Percentiles rank a stretch among this genome's conserved stretches.
Conservation (phyloP, 2,329 filamentous ascomycete genomes). For the Cercospora janseana region DNA sequence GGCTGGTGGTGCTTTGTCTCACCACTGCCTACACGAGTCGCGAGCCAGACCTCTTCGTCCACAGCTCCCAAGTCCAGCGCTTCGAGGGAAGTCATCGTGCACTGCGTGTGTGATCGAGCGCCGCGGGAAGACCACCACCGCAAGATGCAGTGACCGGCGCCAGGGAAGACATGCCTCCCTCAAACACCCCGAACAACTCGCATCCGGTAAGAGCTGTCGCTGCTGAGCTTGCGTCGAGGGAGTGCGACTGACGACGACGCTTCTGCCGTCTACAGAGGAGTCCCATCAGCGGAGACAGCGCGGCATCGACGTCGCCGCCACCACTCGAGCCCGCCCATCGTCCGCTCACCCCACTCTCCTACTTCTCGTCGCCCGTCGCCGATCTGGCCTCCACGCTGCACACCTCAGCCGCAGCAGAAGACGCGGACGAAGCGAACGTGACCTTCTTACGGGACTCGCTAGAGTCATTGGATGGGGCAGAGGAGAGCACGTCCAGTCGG, state of each 20-base stretch:
- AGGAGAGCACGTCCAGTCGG: conserved; percentile 3
- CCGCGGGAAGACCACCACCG: not conserved
- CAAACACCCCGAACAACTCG: conserved; percentile 3
- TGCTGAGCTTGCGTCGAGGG: not conserved
- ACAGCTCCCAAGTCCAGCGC: too few species aligned
- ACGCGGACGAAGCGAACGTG: conserved; percentile 49
- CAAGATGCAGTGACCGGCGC: conserved; percentile 2
- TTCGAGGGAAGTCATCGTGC: too few species aligned
- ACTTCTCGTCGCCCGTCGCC: conserved; percentile 52
- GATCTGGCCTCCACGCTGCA: conserved; percentile 53
- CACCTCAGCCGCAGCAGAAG: conserved; percentile 41
- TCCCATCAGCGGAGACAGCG: not conserved
- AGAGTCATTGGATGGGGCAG: conserved; percentile 34
- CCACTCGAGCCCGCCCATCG: conserved; percentile 21
- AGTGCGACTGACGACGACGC: too few species aligned
- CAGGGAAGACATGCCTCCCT: conserved; percentile 3
- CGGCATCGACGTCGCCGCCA: conserved; percentile 2
- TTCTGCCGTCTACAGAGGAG: not conserved
- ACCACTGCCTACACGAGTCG: too few species aligned
- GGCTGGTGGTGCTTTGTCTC: conserved; percentile 4
- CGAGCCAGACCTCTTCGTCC: too few species aligned
- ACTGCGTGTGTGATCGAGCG: not conserved
- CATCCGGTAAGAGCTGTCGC: conserved; percentile 3
- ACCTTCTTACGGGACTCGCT: conserved; percentile 50
- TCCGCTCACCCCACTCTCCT: conserved; percentile 38